Conservation (phyloP, 2,329 filamentous ascomycete species). For the Shiraia bambusicola region DNA sequence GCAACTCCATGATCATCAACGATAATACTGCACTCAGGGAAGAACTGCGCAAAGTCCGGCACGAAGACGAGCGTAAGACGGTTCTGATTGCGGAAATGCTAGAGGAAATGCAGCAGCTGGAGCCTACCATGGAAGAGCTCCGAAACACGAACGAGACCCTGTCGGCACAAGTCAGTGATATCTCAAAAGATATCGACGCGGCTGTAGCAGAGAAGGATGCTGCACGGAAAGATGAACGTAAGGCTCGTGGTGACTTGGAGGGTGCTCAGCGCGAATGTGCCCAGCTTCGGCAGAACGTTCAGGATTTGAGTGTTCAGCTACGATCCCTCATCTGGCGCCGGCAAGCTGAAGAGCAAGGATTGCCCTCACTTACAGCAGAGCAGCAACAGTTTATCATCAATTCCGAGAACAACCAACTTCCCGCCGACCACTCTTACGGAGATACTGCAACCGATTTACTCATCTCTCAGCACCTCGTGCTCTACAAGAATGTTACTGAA, state of each 20-base stretch:
- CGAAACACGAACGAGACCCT: conserved; percentile 78
- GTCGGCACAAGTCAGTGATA: conserved; percentile 74
- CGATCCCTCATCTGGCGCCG: conserved; percentile 88
- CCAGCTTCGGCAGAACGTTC: conserved; percentile 81
- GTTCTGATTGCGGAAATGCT: conserved; percentile 84
- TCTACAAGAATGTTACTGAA: conserved; percentile 82
- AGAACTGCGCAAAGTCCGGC: conserved; percentile 71
- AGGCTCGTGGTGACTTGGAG: conserved; percentile 71
- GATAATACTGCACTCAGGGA: conserved; percentile 67
- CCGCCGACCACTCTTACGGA: conserved; percentile 63
- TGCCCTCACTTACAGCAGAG: conserved; percentile 68
- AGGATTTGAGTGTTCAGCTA: conserved; percentile 85
- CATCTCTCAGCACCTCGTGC: conserved; percentile 85
- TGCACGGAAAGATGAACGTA: conserved; percentile 75
- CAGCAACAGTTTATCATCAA: conserved; percentile 76
- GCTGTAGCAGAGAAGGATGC: conserved; percentile 77
- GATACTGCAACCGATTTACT: conserved; percentile 83
- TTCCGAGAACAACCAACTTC: conserved; percentile 73
- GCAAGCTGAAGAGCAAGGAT: conserved; percentile 77
- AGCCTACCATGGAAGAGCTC: conserved; percentile 84
- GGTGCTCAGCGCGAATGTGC: conserved; percentile 66
- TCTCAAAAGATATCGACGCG: conserved; percentile 77
- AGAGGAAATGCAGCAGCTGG: conserved; percentile 77
- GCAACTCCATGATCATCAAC: conserved; percentile 63
- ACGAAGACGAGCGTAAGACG: conserved; percentile 71